Evolutionary conservation across 371 early-diverging fungal genomes (phyloP), one percentile per base, ranked within the genome.

Genomic region (Mortierella sp.): DNA sequence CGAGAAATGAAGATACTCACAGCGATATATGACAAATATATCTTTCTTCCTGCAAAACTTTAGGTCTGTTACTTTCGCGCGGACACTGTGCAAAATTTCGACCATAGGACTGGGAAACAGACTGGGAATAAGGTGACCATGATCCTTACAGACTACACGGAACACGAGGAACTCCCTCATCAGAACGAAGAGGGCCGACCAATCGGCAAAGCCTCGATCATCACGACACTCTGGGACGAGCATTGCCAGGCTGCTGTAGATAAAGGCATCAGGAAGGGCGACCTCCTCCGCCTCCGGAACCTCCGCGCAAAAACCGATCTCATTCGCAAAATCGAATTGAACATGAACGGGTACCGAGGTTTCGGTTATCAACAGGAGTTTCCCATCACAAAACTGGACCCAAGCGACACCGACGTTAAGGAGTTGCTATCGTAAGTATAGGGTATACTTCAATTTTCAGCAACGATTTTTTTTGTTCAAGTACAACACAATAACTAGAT

Each of bases 221-320:
- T 79, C 0, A 75, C 81, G 14, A 82, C 86, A 4, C 74, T 85
- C 5, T 85, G 86, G 86, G 86, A 85, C 60, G 82, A 82, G 41
- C 79, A 85, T 46, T 46, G 29, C 12, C 27, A 65, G 4, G 21
- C 51, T 2, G 74, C 79, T 3, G 12, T 35, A 21, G 12, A 74
- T 0, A n/a, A 77, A n/a, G 44, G 56, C 14, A 43, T 85, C 5
- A 27, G 48, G 1, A 70, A 38, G 4, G 86, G 86, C 3, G 68
- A 82, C 14, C 29, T 77, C 16, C n/a, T 82, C 12, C 44, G 68
- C 38, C 79, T 85, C 32, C 78, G 79, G 75, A 85, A 85, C 54
- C 49, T 84, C 35, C 35, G 35, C 35, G 35, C 35, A 35, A 35
- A 35, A 35, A 2, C 35, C 35, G 35, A 35, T 35, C 35, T 35